Conservation (phyloP, 2,329 filamentous ascomycete genomes). For the Aspergillus uvarum region DNA sequence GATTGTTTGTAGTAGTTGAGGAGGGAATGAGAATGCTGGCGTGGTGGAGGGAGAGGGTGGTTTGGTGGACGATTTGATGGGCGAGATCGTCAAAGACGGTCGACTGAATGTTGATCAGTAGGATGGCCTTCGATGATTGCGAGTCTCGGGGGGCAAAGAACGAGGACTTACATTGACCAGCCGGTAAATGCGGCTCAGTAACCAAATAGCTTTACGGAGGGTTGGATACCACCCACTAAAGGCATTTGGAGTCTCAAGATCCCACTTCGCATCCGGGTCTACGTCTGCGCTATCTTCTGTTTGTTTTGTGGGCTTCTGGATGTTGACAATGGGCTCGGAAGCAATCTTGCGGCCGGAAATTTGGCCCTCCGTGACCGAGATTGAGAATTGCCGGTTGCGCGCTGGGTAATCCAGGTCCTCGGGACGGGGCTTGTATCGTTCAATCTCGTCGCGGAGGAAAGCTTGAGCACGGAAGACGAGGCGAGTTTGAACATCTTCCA, state of each 20-base stretch:
- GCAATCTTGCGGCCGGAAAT: conserved; percentile 56
- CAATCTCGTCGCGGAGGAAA: conserved; percentile 65
- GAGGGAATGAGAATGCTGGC: conserved; percentile 71
- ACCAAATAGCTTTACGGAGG: conserved; percentile 65
- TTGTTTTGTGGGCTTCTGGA: conserved; percentile 50
- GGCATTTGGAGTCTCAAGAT: conserved; percentile 57
- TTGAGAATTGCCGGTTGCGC: conserved; percentile 47
- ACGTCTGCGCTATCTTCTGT: conserved; percentile 53
- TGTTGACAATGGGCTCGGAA: conserved; percentile 40
- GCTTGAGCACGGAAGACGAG: conserved; percentile 65
- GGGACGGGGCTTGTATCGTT: conserved; percentile 63
- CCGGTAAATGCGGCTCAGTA: conserved; percentile 67
- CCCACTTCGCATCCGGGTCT: conserved; percentile 50
- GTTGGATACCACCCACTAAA: conserved; percentile 67
- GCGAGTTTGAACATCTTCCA: conserved; percentile 67
- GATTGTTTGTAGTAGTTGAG: conserved; percentile 65
- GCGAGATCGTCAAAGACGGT: conserved; percentile 70
- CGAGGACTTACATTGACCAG: conserved; percentile 59
- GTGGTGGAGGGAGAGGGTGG: conserved; percentile 76
- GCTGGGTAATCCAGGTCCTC: conserved; percentile 66
- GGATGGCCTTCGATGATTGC: neutral
- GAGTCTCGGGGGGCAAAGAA: neutral
- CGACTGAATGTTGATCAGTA: conserved; percentile 46
- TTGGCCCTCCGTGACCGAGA: conserved; percentile 45
- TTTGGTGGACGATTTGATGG: conserved; percentile 84